Conservation (phyloP, 2,329 filamentous ascomycete genomes). For the Calonectria crousiana region DNA sequence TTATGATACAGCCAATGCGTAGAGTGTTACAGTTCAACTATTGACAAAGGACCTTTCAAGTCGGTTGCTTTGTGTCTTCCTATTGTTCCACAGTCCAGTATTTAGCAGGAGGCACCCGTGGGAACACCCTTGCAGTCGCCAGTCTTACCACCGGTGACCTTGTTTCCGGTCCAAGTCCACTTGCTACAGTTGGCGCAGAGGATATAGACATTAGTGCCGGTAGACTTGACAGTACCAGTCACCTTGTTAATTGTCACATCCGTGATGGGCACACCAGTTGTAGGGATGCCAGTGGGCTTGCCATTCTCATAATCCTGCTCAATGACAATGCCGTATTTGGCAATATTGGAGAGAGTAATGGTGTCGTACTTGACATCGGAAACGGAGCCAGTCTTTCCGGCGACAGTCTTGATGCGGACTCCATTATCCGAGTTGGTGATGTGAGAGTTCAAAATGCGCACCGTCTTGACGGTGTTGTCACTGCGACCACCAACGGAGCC, state of each 20-base stretch:
- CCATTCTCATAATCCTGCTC: constrained; percentile 63
- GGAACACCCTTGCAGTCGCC: constrained; percentile 45
- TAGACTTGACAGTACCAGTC: constrained; percentile 55
- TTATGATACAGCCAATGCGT: background rate
- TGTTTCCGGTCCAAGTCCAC: constrained; percentile 65
- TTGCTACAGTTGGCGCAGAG: constrained; percentile 63
- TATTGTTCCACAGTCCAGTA: background rate
- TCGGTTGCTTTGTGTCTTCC: background rate
- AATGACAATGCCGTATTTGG: constrained; percentile 55
- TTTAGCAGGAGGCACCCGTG: constrained; percentile 39
- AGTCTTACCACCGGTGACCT: constrained; percentile 64
- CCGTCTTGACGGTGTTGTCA: constrained; percentile 65
- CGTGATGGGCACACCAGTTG: constrained; percentile 66
- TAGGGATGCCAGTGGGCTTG: constrained; percentile 58
- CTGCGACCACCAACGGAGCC: constrained; percentile 60
- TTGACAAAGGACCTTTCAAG: background rate
- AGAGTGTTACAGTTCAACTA: background rate
- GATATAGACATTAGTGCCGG: constrained; percentile 61
- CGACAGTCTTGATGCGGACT: constrained; percentile 63
- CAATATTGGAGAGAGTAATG: constrained; percentile 57
- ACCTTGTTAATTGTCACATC: constrained; percentile 58
- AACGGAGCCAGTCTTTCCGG: constrained; percentile 58
- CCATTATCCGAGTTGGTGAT: constrained; percentile 67
- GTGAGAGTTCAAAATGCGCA: constrained; percentile 62
- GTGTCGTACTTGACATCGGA: constrained; percentile 57